Evolutionary conservation across 257 asterid species (phyloP), one percentile per base, ranked within the genome.

Genomic region (Leptodermis oblonga): DNA sequence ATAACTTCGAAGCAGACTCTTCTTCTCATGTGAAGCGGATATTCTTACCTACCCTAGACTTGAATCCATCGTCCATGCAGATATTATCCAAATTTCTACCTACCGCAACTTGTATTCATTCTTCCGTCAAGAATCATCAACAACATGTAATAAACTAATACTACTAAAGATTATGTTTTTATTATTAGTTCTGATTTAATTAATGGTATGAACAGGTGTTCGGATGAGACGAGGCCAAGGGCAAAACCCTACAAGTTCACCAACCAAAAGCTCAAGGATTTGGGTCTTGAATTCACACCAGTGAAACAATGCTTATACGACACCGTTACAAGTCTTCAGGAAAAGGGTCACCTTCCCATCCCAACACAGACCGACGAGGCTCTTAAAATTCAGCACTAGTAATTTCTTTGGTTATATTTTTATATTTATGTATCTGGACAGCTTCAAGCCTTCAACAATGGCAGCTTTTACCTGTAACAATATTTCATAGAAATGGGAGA

Each of bases 301-400:
- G 95, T 87, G 71, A 86, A 90, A 82, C 96, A 92, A 63, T 65
- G 80, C 54, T 60, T 92, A 31, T 92, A 90, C 11, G 97, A 92
- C 0, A 90, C 98, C 0, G 97, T 87, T 4, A 92, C 78, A 79
- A 87, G 95, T 77, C 87, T 92, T 64, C 94, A 90, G 59, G 96
- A 90, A 72, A 92, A 88, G 62, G 96, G 97, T 65, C 93, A 87
- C 69, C 68, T 92, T 56, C 90, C 92, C 4, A 61, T 84, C 45
- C 93, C 91, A 0, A 11, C 83, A 25, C 95, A 79, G 67, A 83
- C 63, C 15, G 90, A 83, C 28, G 85, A 86, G 69, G 80, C 91
- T 49, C 20, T 78, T 70, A 78, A 73, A 14, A 86, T 85, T 74
- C 81, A 73, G 34, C 81, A 73, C 34, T 67, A 88, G 73, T 82